These are phyloP conservation scores for Termitomyces sp. DNA, from an alignment of 768 basidiomycete species.

Conservation along the genomic window DNA sequence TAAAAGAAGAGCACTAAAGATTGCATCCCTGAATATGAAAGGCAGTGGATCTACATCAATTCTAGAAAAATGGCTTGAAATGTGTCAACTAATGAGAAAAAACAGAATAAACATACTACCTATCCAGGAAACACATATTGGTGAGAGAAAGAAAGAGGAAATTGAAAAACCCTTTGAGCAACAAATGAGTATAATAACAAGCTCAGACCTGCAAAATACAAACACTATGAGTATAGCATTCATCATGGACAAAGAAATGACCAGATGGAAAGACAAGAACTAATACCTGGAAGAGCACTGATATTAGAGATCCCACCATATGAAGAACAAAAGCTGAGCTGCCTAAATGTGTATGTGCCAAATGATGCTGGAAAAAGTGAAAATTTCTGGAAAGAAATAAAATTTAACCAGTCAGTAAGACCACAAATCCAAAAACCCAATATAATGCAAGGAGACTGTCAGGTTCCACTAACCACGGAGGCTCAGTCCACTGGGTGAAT, in stretches of 20 bases:
- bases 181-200: too few species aligned
- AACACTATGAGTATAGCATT: too few species aligned
- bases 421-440: too few species aligned
- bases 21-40: too few species aligned
- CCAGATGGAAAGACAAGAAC: background rate
- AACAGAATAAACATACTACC: constrained; percentile 21
- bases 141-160: background rate
- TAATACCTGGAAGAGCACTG: constrained; percentile 22
- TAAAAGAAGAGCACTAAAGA: too few species aligned
- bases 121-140: constrained; percentile 29
- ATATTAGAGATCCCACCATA: constrained; percentile 12
- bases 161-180: background rate
- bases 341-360: background rate
- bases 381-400: background rate
- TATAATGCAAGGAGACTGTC: too few species aligned
- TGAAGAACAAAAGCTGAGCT: background rate
- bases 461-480: too few species aligned
- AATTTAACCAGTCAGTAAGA: too few species aligned
- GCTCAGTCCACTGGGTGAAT: too few species aligned
- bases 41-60: background rate
- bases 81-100: constrained; percentile 14
- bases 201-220: too few species aligned
- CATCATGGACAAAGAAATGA: too few species aligned
- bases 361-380: background rate
- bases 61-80: too few species aligned